Conservation (phyloP, 805 yeast genomes). For the Wickerhamomyces chaumierensis region DNA sequence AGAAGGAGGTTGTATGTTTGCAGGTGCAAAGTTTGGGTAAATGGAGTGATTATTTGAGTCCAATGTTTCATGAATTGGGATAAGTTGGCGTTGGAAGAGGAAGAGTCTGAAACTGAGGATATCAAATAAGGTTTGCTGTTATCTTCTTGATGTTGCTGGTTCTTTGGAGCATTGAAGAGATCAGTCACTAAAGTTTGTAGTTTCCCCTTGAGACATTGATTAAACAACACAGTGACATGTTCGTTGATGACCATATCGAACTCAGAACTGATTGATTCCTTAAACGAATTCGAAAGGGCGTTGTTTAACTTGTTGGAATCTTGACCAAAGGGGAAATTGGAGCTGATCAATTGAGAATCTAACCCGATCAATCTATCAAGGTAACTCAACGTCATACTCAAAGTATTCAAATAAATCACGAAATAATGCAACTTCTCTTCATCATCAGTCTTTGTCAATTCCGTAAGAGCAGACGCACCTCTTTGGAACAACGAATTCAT, state of each 20-base stretch:
- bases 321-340: constrained; percentile 27
- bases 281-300: constrained; percentile 5
- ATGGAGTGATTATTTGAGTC: constrained; percentile 57
- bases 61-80: constrained; percentile 51
- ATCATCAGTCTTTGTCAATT: constrained; percentile 25
- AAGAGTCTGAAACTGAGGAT: constrained; percentile 12
- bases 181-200: constrained; percentile 35
- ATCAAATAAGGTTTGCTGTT: constrained; percentile 19
- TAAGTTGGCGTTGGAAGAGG: constrained; percentile 10
- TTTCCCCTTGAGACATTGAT: constrained; percentile 12
- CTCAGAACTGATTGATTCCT: neutral
- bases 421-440: constrained; percentile 45
- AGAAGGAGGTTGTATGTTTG: constrained; percentile 40
- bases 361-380: constrained; percentile 29
- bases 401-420: constrained; percentile 60
- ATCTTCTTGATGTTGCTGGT: too few species aligned
- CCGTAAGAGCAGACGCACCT: constrained; percentile 32
- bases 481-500: constrained; percentile 27
- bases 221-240: neutral
- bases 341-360: constrained; percentile 19
- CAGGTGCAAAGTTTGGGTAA: constrained; percentile 43
- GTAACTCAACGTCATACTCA: constrained; percentile 52
- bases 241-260: constrained; percentile 9
- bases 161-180: constrained; percentile 32
- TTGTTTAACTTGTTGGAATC: constrained; percentile 18